Evolutionary conservation across 805 yeast species (phyloP), one percentile per base, ranked within the genome.

Genomic region (Debaryomyces hansenii): DNA sequence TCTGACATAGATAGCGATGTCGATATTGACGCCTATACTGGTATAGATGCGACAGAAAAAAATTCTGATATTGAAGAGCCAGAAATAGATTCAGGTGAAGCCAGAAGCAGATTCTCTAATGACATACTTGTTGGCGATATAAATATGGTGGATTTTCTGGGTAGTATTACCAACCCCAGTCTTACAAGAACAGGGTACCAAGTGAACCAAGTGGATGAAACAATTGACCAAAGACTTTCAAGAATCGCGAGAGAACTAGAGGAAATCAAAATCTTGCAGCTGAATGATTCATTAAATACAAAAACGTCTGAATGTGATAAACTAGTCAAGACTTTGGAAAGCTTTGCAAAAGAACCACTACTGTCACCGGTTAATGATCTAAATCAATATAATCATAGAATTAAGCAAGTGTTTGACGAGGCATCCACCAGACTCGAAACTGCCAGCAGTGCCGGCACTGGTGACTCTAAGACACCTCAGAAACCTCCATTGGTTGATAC

Each of bases 1-100:
- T 77, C 79, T 3, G 80, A 76, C 46, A 57, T 69, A 3, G 72
- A 72, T 40, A 69, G 69, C 20, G 67, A 63, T 4, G 55, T 57
- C 33, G 55, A 53, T 35, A 42, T 45, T 6, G 51, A 47, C 8
- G 27, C 42, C 16, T 34, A 33, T 5, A 18, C 40, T 11, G 48
- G 45, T 14, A 24, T 37, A 4, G 28, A 27, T 24, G 48, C 39
- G 9, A 11, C 44, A n/a, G 16, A 46, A 4, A 43, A 47, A 14
- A 49, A 38, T n/a, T 24, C 40, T 11, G 53, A 51, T n/a, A 50
- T 66, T 11, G 51, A 48, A 5, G 56, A 49, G 20, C 51, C 46
- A 2, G 42, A 39, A 0, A 24, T 55, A 1, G 51, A 58, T 33
- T 15, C 56, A 1, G 51, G 38, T 4, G 24, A 43, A 5, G 65